Conservation (phyloP, 2,329 filamentous ascomycete species). For the Blastomyces silverae region DNA sequence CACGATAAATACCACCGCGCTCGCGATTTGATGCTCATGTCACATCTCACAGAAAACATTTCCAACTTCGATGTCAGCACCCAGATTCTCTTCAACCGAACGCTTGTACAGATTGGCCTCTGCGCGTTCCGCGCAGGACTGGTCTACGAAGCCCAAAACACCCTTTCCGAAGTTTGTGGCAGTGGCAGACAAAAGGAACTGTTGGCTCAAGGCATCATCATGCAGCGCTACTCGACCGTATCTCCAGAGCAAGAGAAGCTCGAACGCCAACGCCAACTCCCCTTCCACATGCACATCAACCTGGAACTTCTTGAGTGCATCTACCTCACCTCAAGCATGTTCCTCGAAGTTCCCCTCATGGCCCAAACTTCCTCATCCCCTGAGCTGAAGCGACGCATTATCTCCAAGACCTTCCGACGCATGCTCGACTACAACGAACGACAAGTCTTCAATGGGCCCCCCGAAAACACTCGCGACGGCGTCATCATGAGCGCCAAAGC, state of each 20-base stretch:
- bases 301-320: conserved; percentile 96
- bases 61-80: conserved; percentile 93
- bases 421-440: conserved; percentile 99
- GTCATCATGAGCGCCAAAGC: conserved; percentile 99
- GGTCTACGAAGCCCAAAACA: conserved; percentile 95
- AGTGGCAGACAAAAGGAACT: conserved; percentile 97
- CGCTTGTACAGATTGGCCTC: conserved; percentile 92
- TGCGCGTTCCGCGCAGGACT: conserved; percentile 97
- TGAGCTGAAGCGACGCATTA: conserved; percentile 93
- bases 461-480: conserved; percentile 97
- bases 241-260: conserved; percentile 96
- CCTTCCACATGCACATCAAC: conserved; percentile 99
- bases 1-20: conserved; percentile 98
- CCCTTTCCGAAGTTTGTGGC: conserved; percentile 95
- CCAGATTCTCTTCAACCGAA: conserved; percentile 98
- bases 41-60: conserved; percentile 95
- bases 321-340: conserved; percentile 98
- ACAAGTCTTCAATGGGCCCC: conserved; percentile 96
- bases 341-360: conserved; percentile 93
- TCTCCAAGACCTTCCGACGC: conserved; percentile 98
- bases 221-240: conserved; percentile 93
- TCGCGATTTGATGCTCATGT: conserved; percentile 99
- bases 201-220: conserved; percentile 94
- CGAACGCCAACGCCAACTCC: conserved; percentile 93
- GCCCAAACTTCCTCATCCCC: conserved; percentile 95